Evolutionary conservation across 257 asterid species (phyloP), one percentile per base, ranked within the genome.

Genomic region (Orobanche coerulescens): DNA sequence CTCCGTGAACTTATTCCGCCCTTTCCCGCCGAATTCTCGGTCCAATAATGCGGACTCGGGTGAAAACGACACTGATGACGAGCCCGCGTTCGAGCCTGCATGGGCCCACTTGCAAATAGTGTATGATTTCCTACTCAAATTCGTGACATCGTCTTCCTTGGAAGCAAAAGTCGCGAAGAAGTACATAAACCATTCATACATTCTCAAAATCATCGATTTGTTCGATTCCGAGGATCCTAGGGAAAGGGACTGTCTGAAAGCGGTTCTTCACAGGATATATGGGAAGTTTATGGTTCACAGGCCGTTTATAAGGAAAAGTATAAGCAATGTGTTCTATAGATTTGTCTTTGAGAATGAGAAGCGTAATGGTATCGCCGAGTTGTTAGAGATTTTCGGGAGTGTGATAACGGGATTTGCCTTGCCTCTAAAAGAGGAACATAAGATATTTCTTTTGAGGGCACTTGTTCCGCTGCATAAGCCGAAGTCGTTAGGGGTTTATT

Each of bases 171-270:
- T 75, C 0, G 92, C 95, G 5, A 90, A 88, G 73, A 88, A 88
- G 79, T 88, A 91, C 60, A 73, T 91, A 36, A 79, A 82, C 20
- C 89, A 82, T 69, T 64, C 82, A 8, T 88, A 85, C 63, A 81
- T 91, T 25, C 48, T 80, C 72, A 79, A 74, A 67, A 59, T 86
- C 55, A 76, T 91, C 19, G 96, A 85, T 74, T 71, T 91, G 77
- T 84, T 91, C 74, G 94, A 88, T 65, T 84, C 98, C 0, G 95
- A 88, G 72, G 98, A 91, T 81, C 98, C 96, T 9, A 75, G 98
- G 66, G 96, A 91, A 78, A 72, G 96, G 82, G 96, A 91, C 52
- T 84, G 93, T 58, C 68, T 88, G 69, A 91, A 88, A 69, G 87
- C 92, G 6, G 81, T 84, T 65, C 79, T 91, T 65, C 98, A 91